Evolutionary conservation across 2,329 filamentous ascomycete species (phyloP).

Genomic region (Exophiala sideris): DNA sequence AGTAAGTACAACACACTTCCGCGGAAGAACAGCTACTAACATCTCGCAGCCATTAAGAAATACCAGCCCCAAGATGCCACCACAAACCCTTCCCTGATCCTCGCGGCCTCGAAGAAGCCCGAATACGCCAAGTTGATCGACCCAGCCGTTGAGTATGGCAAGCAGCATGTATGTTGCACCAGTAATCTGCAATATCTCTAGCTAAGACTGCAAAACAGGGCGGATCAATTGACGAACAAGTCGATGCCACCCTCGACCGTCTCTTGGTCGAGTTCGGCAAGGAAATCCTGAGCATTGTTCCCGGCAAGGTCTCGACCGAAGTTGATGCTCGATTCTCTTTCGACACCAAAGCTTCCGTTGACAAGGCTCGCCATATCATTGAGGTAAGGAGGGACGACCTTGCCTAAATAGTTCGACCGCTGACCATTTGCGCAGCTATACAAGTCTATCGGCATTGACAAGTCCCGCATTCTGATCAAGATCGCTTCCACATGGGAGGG

Average conservation of each 20-base stretch:
- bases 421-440: conserved; percentile 65
- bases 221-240: conserved; percentile 69
- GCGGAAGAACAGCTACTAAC: conserved; percentile 16
- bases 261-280: conserved; percentile 97
- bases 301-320: conserved; percentile 98
- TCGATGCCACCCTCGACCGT: conserved; percentile 85
- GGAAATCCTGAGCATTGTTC: conserved; percentile 94
- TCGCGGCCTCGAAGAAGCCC: conserved; percentile 95
- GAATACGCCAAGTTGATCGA: conserved; percentile 95
- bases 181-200: background rate
- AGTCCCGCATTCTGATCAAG: conserved; percentile 97
- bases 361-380: conserved; percentile 97
- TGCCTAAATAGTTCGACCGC: background rate
- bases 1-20: conserved; percentile 52
- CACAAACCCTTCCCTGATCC: conserved; percentile 98
- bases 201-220: conserved; percentile 39
- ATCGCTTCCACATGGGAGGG: conserved; percentile 99
- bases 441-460: conserved; percentile 83
- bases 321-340: conserved; percentile 96
- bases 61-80: conserved; percentile 99
- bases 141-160: conserved; percentile 77
- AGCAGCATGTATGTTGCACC: conserved; percentile 59
- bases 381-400: conserved; percentile 59
- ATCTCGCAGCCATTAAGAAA: conserved; percentile 80
- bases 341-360: conserved; percentile 83